Base-by-base conservation (phyloP, 2,329 filamentous ascomycete species). In the Fusarium transvaalense region DNA sequence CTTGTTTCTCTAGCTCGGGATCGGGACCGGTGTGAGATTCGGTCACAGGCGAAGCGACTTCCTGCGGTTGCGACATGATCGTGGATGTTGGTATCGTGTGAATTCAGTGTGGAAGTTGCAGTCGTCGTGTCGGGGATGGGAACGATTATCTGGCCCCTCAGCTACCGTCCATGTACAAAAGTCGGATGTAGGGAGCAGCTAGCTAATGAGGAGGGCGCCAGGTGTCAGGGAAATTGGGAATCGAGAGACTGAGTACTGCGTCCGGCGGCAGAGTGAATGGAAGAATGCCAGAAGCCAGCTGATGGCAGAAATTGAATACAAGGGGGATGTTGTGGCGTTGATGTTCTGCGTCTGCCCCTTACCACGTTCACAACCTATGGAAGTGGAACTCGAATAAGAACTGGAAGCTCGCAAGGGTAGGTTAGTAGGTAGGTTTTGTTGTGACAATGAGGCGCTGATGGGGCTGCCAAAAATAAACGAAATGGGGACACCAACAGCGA, bases 1-100 rank as follows among this genome's bases (percentile, higher is more conserved):
- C 56, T 23, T 60, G 56, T 42, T 69, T 59, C 41, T 67, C 51
- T 23, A 61, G 21, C 38, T 68, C 57, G 23, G 57, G 45, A 12
- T 64, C 56, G n/a, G 27, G 37, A 25, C 65, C 51, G 45, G 47
- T 32, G 41, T 63, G 58, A 13, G 55, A 45, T 52, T 69, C 56
- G 37, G 62, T 53, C 61, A 69, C 69, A 53, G 71, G 66, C 42
- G 74, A 75, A 55, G 70, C 71, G 61, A 62, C 66, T 50, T 78
- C 75, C 59, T 75, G 76, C 55, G 69, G 72, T 69, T 78, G 77
- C 67, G 78, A 75, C 79, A 80, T 80, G 71, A 59, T 37, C 69
- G 55, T 53, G 53, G 46, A 46, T 56, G 43, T 51, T 50, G 47
- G 51, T 53, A 43, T 50, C 45, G 43, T 47, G 23, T 61, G 48